Percentiles rank a stretch among this genome's conserved stretches.
These are phyloP conservation scores for Pleurotus platypus DNA, from an alignment of 768 basidiomycete species.

Conservation along the genomic window DNA sequence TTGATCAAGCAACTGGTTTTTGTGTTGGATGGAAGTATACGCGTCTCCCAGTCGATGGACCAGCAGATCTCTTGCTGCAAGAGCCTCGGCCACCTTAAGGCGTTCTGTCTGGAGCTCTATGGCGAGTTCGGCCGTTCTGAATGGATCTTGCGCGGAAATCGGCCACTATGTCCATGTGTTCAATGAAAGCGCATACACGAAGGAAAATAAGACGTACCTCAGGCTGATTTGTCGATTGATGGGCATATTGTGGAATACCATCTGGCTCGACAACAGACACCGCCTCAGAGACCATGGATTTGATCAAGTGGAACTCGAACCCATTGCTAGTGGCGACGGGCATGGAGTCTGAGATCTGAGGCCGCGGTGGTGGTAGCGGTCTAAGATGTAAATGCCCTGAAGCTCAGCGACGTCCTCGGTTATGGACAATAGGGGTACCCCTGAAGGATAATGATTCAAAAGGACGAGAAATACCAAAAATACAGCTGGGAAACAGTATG, in stretches of 20 bases:
- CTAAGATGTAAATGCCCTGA: too few relatives aligned
- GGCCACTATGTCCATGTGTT: too few relatives aligned
- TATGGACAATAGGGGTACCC: not conserved
- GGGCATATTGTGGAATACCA: too few relatives aligned
- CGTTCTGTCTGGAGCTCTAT: constrained; percentile 53
- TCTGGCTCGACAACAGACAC: not conserved
- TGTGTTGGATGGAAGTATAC: constrained; percentile 58
- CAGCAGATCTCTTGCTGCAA: constrained; percentile 60
- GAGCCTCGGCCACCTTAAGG: constrained; percentile 50
- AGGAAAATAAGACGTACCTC: too few relatives aligned
- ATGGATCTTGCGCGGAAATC: constrained; percentile 32
- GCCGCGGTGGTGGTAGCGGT: not conserved
- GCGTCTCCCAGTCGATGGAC: constrained; percentile 57
- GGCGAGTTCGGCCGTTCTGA: constrained; percentile 47
- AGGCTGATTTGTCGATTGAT: too few relatives aligned
- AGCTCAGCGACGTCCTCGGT: not conserved
- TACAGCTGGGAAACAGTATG: not conserved
- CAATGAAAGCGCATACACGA: too few relatives aligned
- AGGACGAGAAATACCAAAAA: not conserved
- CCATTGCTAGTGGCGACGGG: not conserved
- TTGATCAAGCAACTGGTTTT: constrained; percentile 45
- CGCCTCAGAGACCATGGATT: not conserved
- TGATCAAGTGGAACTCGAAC: not conserved
- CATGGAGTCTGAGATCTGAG: not conserved
- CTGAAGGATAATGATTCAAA: not conserved